Conservation (phyloP, 495 filamentous ascomycete genomes). For the Tuber brumale region DNA sequence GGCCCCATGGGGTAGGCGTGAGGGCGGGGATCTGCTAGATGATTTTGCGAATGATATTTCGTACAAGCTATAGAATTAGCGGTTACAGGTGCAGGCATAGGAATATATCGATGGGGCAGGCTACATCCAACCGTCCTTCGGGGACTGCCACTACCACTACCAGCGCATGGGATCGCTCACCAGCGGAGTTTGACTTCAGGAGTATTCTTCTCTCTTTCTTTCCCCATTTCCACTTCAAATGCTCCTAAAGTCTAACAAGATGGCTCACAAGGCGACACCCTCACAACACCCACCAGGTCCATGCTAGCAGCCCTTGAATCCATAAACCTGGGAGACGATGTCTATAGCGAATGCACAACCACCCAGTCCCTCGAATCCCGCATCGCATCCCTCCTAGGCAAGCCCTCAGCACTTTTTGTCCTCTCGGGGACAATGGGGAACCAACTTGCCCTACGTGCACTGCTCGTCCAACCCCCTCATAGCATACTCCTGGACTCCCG, state of each 20-base stretch:
- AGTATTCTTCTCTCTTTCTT: not conserved
- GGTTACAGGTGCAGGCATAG: not conserved
- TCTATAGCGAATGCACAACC: constrained; percentile 74
- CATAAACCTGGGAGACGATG: constrained; percentile 64
- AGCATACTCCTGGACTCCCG: constrained; percentile 62
- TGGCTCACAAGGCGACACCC: constrained; percentile 58
- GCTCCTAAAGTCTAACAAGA: not conserved
- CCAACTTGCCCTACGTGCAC: constrained; percentile 62
- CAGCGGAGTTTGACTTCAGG: constrained; percentile 58
- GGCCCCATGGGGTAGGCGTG: not conserved
- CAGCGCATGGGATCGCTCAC: constrained; percentile 37
- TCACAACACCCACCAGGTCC: constrained; percentile 74
- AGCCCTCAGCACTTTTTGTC: constrained; percentile 69
- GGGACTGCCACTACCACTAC: not conserved
- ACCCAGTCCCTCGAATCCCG: constrained; percentile 66
- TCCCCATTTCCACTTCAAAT: not conserved
- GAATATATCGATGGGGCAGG: not conserved
- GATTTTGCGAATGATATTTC: not conserved
- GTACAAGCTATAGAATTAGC: not conserved
- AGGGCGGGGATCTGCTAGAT: not conserved
- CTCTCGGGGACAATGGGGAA: constrained; percentile 90
- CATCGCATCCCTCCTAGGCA: constrained; percentile 62
- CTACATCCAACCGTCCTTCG: not conserved
- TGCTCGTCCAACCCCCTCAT: constrained; percentile 65
- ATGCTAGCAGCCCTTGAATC: constrained; percentile 66